Base-by-base conservation (phyloP, 1,139 yeast genomes). In the Geotrichum reessii region DNA sequence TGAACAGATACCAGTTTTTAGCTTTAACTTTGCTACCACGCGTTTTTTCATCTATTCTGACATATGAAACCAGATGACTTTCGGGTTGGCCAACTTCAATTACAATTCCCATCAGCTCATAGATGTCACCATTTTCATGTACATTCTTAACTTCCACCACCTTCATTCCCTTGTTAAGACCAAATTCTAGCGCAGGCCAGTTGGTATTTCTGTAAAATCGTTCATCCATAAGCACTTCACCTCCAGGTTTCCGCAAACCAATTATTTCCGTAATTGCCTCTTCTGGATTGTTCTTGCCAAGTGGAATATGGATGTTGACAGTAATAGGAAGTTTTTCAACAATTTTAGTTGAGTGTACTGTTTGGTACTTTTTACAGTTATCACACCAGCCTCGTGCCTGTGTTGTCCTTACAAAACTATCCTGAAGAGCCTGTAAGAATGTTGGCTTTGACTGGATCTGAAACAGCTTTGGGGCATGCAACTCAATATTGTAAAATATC, bases 1-100 rank as follows among this genome's bases (percentile, higher is more conserved):
- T 95, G 71, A 95, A 91, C 67, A 95, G 72, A 65, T 80, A 83
- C 99, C 99, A 95, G 58, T 77, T 77, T 55, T 56, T 58, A 19
- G 42, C 42, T 9, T 37, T 37, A 14, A 37, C 8, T 44, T 64
- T 57, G 1, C 61, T 55, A 4, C 64, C 63, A 37, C 42, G 42
- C 17, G 42, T 37, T 17, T 37, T 37, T 54, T 76, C 78, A 17
- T 71, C 75, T n/a, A 83, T 75, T 58, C 79, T 79, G 6, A 83
- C 77, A 63, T 73, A 65, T 6, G 77, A 65, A 12, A 76, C 75
- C 54, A 72, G 63, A 55, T 75, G 78, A 22, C 69, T 65, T 48
- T 69, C 74, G 6, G 64, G 66, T 24, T 65, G 62, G 3, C 65
- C 58, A 11, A 76, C 68, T 58, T 76, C 78, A n/a, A 73, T 72